Evolutionary conservation across 768 basidiomycete species (phyloP), one percentile per base, ranked within the genome.

Genomic region (Kwoniella heveanensis): DNA sequence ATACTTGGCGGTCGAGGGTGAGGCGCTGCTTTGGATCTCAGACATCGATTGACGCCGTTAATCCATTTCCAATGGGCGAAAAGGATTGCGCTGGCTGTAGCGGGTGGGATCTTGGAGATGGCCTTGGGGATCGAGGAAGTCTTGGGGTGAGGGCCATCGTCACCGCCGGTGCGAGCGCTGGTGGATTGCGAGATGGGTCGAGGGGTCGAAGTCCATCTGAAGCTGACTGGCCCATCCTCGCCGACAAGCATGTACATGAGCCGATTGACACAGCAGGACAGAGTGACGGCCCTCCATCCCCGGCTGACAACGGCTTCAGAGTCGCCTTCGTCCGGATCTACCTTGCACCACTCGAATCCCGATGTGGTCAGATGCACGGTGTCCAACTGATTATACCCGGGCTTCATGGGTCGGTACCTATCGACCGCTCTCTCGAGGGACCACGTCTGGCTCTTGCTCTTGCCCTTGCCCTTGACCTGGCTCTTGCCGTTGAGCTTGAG

Each of bases 331-430:
- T 27, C 19, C 15, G n/a, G 25, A 2, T 6, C 8, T 21, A 39
- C 54, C 32, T 37, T 39, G 19, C 22, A 55, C 7, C 24, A 55
- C 21, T 55, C 39, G 19, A 37, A 55, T 24, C 54, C 54, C 9
- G 19, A 22, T 37, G 54, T 55, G 24, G n/a, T 55, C 7, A 55
- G 19, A 29, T 55, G 7, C 2, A 55, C 29, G 1, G 4, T 12
- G 4, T 55, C 32, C 7, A 55, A 24, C 9, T 37, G 6, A 17
- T 44, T 13, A 6, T 13, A 13, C 13, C 32, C 32, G 13, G 32
- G 7, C 39, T 44, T 7, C 17, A 19, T 7, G 3, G 10, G 6
- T 8, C 19, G 10, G 39, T 44, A 44, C 10, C 39, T 4, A 44
- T 44, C 39, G 6, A 7, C 32, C 7, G 32, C 6, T 17, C 39